Conservation (phyloP, 148 eudicot genomes). For the Vaccinium corymbosum region DNA sequence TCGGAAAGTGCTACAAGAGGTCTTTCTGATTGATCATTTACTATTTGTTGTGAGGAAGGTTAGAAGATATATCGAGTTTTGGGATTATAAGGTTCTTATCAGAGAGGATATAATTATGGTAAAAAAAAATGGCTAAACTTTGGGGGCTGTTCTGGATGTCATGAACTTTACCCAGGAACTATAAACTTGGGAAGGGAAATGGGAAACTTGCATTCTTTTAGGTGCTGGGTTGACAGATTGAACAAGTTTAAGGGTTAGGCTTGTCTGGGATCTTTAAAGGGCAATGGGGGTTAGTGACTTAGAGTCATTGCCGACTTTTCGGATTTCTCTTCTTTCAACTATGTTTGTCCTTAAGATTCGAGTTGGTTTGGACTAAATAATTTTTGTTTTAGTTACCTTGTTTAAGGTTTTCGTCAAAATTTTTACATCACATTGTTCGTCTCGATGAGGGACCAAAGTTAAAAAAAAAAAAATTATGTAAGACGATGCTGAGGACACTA, state of each 20-base stretch:
- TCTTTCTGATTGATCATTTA: background rate
- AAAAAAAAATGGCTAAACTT: background rate
- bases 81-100: background rate
- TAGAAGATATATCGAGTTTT: background rate
- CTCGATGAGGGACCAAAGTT: no score
- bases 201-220: background rate
- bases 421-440: no score
- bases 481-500: no score
- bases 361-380: no score
- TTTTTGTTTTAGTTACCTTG: no score
- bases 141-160: background rate
- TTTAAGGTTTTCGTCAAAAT: no score
- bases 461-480: no score
- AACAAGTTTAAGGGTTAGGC: background rate
- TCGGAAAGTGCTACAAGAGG: background rate
- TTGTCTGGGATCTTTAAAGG: conserved; percentile 1
- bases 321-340: background rate
- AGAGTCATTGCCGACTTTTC: background rate
- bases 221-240: background rate
- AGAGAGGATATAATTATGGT: background rate
- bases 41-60: background rate
- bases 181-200: background rate
- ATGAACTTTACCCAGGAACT: background rate
- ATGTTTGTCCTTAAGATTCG: background rate
- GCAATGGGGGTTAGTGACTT: background rate